Base-by-base conservation (phyloP, 495 filamentous ascomycete species). In the Penicillium canescens region DNA sequence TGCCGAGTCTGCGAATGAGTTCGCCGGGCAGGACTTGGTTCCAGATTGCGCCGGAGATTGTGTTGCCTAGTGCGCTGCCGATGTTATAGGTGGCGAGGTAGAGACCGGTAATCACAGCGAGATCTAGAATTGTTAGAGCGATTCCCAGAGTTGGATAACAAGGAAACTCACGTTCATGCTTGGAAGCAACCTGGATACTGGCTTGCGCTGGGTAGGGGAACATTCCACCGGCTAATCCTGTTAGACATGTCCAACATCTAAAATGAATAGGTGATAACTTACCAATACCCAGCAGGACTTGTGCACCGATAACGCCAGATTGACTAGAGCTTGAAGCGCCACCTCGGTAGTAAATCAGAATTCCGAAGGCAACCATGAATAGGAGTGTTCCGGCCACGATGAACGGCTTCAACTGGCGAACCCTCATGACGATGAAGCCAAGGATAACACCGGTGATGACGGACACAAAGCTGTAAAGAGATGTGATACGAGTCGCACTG, bases 21-120 rank as follows among this genome's bases (percentile, higher is more conserved):
- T 74, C 58, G 1, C 52, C 50, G 0, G 72, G 76, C 14, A 87
- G 67, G 3, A 75, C 67, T 52, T 81, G 71, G 0, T 77, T 78
- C 83, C 83, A 86, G 56, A 87, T 81, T 18, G 79, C 82, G n/a
- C 79, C 81, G 3, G 82, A 76, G 45, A 86, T 73, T 1, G 78
- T 71, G 39, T 63, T 65, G 6, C 84, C 84, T 7, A 86, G 60
- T 0, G 81, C 82, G 39, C 79, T 80, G 39, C 84, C 84, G 28
- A 86, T 66, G 47, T 74, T 76, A 60, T 81, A 78, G 13, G 73
- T 76, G 38, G 82, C 74, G 18, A 81, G 69, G 57, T 70, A 77
- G 5, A 86, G 58, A 18, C 81, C 81, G 0, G 83, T 81, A n/a
- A 82, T 68, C 7, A 82, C 80, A 20, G 83, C 82, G 35, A 86